phyloP scores from a whole-genome alignment of 129 eudicot genomes.

The Pulicaria dysenterica region DNA sequence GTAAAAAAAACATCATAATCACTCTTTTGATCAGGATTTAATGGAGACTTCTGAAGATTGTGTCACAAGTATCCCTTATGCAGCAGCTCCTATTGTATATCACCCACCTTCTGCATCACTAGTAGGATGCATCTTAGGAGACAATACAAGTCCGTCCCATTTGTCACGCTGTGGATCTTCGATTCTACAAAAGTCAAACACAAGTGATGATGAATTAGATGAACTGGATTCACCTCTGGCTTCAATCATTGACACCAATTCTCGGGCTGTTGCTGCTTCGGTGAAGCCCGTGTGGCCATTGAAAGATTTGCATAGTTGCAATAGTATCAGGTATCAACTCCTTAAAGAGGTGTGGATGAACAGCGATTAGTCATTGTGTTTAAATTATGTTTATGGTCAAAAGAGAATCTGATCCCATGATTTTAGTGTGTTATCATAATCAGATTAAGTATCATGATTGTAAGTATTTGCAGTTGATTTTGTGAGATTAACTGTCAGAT shows the following conservation, averaged over 20 bases:
- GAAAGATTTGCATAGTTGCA: conserved; percentile 35
- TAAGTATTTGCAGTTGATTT: no score
- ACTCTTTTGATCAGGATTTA: conserved; percentile 47
- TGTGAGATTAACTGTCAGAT: neutral
- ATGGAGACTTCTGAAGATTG: conserved; percentile 44
- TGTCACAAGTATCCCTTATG: conserved; percentile 53
- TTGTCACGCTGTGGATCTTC: conserved; percentile 62
- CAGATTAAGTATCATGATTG: neutral
- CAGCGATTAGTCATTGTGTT: conserved; percentile 33
- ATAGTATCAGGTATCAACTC: conserved; percentile 64
- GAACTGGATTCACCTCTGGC: conserved; percentile 74
- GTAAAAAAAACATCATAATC: neutral
- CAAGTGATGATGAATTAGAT: conserved; percentile 88
- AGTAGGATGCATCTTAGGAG: conserved; percentile 51
- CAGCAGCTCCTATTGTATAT: conserved; percentile 58
- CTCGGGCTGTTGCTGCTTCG: conserved; percentile 24
- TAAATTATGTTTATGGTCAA: conserved; percentile 14
- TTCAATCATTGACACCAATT: conserved; percentile 37
- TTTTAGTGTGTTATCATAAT: neutral
- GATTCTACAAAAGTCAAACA: conserved; percentile 64
- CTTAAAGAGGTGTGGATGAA: conserved; percentile 71
- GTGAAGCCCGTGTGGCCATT: conserved; percentile 38
- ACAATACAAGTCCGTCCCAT: conserved; percentile 38
- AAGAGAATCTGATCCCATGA: no score
- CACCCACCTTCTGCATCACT: conserved; percentile 57